Evolutionary conservation across 192 early-diverging fungal species (phyloP).

Genomic region (Mortierella alpina): DNA sequence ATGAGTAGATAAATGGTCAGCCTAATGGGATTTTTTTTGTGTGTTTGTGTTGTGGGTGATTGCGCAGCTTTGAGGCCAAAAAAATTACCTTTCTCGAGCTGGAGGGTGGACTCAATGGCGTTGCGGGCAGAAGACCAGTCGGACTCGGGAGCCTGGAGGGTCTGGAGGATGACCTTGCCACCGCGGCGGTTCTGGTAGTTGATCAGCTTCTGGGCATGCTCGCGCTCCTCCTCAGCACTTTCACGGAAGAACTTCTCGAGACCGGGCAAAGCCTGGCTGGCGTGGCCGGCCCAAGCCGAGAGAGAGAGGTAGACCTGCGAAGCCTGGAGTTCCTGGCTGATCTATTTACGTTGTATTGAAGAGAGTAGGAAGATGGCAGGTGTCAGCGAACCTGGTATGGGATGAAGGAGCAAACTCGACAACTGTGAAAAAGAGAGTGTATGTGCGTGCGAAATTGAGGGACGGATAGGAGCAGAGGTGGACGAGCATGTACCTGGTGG

Average conservation of each 20-base stretch:
- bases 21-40: no score
- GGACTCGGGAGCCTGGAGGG: conserved; percentile 63
- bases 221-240: conserved; percentile 59
- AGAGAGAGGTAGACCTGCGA: conserved; percentile 67
- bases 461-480: background rate
- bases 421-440: background rate
- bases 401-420: background rate
- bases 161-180: conserved; percentile 62
- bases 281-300: conserved; percentile 62
- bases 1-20: background rate
- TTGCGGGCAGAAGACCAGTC: conserved; percentile 70
- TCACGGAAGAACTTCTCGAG: conserved; percentile 65
- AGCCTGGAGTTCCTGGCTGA: conserved; percentile 68
- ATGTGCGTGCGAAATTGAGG: background rate
- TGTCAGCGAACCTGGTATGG: background rate
- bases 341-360: conserved; percentile 31
- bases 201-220: conserved; percentile 60
- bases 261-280: conserved; percentile 61
- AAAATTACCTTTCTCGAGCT: conserved; percentile 58
- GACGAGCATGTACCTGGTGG: conserved; percentile 36
- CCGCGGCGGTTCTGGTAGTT: conserved; percentile 67
- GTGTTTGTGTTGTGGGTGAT: background rate
- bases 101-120: conserved; percentile 66
- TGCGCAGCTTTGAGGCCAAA: background rate
- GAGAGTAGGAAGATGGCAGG: background rate